phyloP scores from a whole-genome alignment of 208 protist species.

The Crithidia thermophila region DNA sequence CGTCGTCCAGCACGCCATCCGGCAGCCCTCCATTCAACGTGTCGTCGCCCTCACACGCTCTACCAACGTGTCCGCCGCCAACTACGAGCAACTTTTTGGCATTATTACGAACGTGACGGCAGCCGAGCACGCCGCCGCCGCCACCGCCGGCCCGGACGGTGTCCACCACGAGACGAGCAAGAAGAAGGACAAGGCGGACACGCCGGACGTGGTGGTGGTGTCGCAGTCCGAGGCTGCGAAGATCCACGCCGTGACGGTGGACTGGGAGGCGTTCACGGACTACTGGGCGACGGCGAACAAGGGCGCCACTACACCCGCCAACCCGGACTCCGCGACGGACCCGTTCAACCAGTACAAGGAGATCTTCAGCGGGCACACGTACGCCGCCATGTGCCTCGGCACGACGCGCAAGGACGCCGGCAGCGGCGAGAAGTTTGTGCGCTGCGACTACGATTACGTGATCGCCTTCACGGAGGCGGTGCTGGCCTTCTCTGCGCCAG shows the following conservation, averaged over 20 bases:
- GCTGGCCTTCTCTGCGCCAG: conserved; percentile 45
- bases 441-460: conserved; percentile 81
- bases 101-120: conserved; percentile 15
- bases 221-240: conserved; percentile 41
- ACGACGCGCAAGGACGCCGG: conserved; percentile 83
- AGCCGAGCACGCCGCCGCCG: not conserved
- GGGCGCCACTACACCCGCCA: not conserved
- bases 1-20: conserved; percentile 58
- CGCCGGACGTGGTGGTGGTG: conserved; percentile 1
- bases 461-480: conserved; percentile 67
- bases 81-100: conserved; percentile 52
- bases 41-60: conserved; percentile 71
- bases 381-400: conserved; percentile 75
- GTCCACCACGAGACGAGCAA: not conserved
- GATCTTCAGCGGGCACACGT: conserved; percentile 66
- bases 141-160: too few relatives aligned
- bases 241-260: conserved; percentile 49
- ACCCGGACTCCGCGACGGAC: not conserved
- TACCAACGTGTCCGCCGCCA: conserved; percentile 6
- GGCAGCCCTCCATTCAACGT: conserved; percentile 33
- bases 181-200: not conserved
- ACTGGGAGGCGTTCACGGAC: conserved; percentile 63
- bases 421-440: conserved; percentile 57
- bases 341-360: conserved; percentile 30
- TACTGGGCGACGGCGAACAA: conserved; percentile 31